A percentile compares a stretch with the other conserved stretches of the same genome.
Evolutionary conservation across 164 flowering plant species (phyloP).

Genomic region (Magnolia sinica): DNA sequence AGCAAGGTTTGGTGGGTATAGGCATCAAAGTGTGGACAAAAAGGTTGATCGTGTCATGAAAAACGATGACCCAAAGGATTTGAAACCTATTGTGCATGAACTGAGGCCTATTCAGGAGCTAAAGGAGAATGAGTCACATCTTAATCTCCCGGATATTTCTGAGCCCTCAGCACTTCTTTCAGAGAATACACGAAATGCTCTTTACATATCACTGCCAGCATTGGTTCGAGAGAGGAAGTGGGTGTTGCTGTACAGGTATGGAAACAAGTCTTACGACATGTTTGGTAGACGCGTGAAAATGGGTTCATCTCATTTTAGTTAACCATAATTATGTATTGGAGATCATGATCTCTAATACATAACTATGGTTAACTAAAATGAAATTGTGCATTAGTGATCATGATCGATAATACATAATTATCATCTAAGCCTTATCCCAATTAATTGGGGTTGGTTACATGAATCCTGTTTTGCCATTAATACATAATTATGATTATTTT

Average conservation of each 20-base stretch:
- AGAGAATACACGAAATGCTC: conserved; percentile 47
- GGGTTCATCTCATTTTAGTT: too few species aligned
- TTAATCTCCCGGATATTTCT: conserved; percentile 58
- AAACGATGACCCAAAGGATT: conserved; percentile 29
- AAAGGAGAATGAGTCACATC: conserved; percentile 19
- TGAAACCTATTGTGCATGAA: conserved; percentile 36
- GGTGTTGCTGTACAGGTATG: conserved; percentile 83
- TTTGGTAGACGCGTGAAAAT: too few species aligned
- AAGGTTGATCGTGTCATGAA: conserved; percentile 30
- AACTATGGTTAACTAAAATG: background rate
- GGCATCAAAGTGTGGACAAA: conserved; percentile 33
- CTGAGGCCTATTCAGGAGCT: conserved; percentile 33
- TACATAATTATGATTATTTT: too few species aligned
- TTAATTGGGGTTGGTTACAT: too few species aligned
- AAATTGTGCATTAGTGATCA: background rate
- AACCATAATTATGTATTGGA: too few species aligned
- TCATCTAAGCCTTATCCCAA: too few species aligned
- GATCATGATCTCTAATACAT: too few species aligned
- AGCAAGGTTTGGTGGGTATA: conserved; percentile 45
- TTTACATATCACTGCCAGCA: conserved; percentile 78
- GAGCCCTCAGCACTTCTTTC: conserved; percentile 85
- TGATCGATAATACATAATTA: too few species aligned
- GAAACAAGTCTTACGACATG: background rate
- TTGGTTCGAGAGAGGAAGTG: conserved; percentile 79
- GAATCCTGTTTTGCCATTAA: too few species aligned